Evolutionary conservation across 371 early-diverging fungal genomes (phyloP), one percentile per base, ranked within the genome.

Genomic region (Chytridium lagenaria): DNA sequence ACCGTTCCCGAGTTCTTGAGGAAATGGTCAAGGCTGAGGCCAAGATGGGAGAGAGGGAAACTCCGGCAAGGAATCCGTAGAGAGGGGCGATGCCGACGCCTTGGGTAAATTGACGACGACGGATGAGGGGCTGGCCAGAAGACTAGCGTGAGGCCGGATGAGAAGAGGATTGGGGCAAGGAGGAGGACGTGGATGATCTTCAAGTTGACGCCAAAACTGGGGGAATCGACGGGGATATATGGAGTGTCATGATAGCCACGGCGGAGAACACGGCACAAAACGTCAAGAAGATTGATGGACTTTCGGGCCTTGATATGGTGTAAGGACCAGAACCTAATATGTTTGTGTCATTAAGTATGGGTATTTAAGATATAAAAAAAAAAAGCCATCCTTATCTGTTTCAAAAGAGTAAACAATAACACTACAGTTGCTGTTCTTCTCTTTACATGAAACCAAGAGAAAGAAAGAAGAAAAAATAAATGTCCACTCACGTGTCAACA

Each of bases 131-230:
- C 63, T 2, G 66, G 66, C 66, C 66, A 66, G 44, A 66, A 66
- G 44, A 66, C 2, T 16, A 66, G 28, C 15, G 38, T 44, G 7
- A 67, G 55, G 0, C 74, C 76, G 3, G 76, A 30, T 31, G 65
- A 72, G 30, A 67, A 44, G 1, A 73, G 7, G 50, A 79, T 59
- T 0, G 79, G 79, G 15, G 72, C 39, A 30, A 73, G 50, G 15
- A 79, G 59, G 0, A 66, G 44, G 38, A 75, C 23, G 59, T 79
- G 79, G n/a, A 72, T 28, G 52, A 71, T 19, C 28, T 63, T 61
- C 22, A 77, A 65, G 65, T 73, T 77, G 38, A 39, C 10, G 33
- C 69, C 64, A 52, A 77, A 77, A 52, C 52, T 16, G 3, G 69
- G 30, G 10, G 64, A 68, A 34, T 51, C 37, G 37, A 59, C 36